Evolutionary conservation across 2,329 filamentous ascomycete genomes (phyloP).

Genomic region (Fonsecaea erecta): DNA sequence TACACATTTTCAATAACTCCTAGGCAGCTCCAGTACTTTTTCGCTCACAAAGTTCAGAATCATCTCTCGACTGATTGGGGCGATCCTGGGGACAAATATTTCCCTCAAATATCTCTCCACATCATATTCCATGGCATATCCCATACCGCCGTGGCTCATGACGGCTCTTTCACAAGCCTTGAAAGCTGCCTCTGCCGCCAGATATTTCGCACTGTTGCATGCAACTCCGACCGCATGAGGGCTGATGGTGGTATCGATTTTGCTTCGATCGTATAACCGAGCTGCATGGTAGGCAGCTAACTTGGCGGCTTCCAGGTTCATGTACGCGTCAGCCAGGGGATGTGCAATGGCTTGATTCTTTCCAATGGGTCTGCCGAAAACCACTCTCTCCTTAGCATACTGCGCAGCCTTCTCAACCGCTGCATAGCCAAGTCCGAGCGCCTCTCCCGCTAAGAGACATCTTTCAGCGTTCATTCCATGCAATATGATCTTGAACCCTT

Average conservation of each 20-base stretch:
- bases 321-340: constrained; percentile 68
- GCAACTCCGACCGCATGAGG: constrained; percentile 66
- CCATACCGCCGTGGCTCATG: constrained; percentile 65
- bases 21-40: constrained; percentile 50
- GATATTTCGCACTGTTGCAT: constrained; percentile 72
- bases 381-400: constrained; percentile 69
- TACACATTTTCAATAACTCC: constrained; percentile 46
- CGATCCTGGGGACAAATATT: constrained; percentile 64
- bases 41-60: constrained; percentile 54
- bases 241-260: constrained; percentile 51
- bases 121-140: constrained; percentile 67
- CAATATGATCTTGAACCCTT: constrained; percentile 78
- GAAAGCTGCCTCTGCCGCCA: constrained; percentile 63
- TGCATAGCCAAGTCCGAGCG: constrained; percentile 77
- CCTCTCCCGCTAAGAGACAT: constrained; percentile 76
- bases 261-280: constrained; percentile 62
- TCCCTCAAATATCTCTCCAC: constrained; percentile 66
- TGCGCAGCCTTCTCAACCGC: constrained; percentile 65
- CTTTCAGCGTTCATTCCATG: constrained; percentile 82
- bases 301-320: constrained; percentile 68
- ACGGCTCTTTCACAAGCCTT: constrained; percentile 64
- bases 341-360: constrained; percentile 70
- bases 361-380: constrained; percentile 69
- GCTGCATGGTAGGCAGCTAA: constrained; percentile 69
- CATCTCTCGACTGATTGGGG: constrained; percentile 62